Conservation (phyloP, 371 early-diverging fungal species). For the Mucor piriformis region DNA sequence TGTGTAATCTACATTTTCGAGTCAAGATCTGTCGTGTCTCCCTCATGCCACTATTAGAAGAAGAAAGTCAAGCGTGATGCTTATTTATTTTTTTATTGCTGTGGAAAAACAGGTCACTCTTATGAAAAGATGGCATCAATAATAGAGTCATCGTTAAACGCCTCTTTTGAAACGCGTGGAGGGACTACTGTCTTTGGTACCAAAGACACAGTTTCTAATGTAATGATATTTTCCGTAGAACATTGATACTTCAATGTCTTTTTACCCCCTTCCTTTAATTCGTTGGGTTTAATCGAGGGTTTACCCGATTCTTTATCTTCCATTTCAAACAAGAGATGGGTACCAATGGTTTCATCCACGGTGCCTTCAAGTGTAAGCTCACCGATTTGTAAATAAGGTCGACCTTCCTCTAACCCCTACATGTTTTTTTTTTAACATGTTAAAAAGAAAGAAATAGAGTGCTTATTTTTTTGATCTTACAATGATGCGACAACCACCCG, state of each 20-base stretch:
- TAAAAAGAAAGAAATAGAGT: background rate
- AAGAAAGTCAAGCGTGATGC: too few relatives aligned
- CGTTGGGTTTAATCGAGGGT: background rate
- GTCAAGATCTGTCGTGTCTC: too few relatives aligned
- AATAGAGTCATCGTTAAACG: background rate
- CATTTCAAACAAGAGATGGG: slow-evolving; percentile 28
- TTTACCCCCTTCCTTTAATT: background rate
- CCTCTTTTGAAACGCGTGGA: too few relatives aligned
- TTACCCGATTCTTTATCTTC: slow-evolving; percentile 1
- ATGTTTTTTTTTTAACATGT: background rate
- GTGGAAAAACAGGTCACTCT: too few relatives aligned
- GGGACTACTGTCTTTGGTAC: too few relatives aligned
- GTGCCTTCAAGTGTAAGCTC: slow-evolving; percentile 19
- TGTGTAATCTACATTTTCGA: too few relatives aligned
- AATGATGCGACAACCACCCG: slow-evolving; percentile 22
- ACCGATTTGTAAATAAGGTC: slow-evolving; percentile 22
- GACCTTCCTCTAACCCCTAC: slow-evolving; percentile 29
- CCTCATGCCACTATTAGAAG: too few relatives aligned
- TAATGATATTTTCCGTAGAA: slow-evolving; percentile 17
- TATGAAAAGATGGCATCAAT: too few relatives aligned
- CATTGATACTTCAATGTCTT: background rate
- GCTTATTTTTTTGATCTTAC: background rate
- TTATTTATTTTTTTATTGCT: too few relatives aligned
- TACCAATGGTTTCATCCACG: slow-evolving; percentile 29
- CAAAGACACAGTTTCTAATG: slow-evolving; percentile 5